These are phyloP conservation scores for Exserohilum turcica DNA, from an alignment of 2,329 filamentous ascomycete species.

Conservation along the genomic window DNA sequence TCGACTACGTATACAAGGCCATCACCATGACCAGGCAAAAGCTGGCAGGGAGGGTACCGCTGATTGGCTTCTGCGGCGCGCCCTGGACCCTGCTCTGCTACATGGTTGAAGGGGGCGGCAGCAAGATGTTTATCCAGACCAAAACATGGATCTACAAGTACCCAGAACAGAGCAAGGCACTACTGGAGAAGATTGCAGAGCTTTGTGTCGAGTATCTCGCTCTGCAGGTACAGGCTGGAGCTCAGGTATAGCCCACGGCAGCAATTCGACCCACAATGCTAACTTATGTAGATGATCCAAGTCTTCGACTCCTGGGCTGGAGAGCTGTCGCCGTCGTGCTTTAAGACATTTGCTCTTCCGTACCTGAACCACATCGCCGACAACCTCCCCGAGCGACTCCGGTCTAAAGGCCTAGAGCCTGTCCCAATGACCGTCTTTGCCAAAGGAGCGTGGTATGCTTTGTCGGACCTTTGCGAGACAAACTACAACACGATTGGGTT, in stretches of 20 bases:
- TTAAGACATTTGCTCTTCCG: constrained; percentile 83
- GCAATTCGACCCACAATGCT: constrained; percentile 9
- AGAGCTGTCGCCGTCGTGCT: constrained; percentile 83
- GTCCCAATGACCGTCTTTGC: constrained; percentile 99
- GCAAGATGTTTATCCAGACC: constrained; percentile 88
- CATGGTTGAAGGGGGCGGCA: constrained; percentile 98
- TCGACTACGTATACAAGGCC: constrained; percentile 95
- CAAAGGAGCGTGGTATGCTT: constrained; percentile 94
- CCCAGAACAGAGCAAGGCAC: constrained; percentile 74
- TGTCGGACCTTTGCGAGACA: constrained; percentile 83
- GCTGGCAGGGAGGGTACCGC: constrained; percentile 82
- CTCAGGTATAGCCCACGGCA: constrained; percentile 64
- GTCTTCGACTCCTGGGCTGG: constrained; percentile 99
- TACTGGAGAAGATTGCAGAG: constrained; percentile 90
- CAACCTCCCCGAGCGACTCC: constrained; percentile 74
- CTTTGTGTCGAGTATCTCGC: constrained; percentile 95
- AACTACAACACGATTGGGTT: constrained; percentile 94
- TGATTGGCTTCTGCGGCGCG: constrained; percentile 96
- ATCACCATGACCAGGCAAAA: constrained; percentile 91
- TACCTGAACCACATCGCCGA: constrained; percentile 84
- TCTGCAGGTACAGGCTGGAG: constrained; percentile 88
- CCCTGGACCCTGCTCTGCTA: constrained; percentile 98
- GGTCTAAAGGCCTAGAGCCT: constrained; percentile 73
- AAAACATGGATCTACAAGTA: constrained; percentile 98
- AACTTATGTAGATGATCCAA: constrained; percentile 71